Evolutionary conservation across 1,139 yeast genomes (phyloP).

Genomic region (Zygosaccharomyces sapae): DNA sequence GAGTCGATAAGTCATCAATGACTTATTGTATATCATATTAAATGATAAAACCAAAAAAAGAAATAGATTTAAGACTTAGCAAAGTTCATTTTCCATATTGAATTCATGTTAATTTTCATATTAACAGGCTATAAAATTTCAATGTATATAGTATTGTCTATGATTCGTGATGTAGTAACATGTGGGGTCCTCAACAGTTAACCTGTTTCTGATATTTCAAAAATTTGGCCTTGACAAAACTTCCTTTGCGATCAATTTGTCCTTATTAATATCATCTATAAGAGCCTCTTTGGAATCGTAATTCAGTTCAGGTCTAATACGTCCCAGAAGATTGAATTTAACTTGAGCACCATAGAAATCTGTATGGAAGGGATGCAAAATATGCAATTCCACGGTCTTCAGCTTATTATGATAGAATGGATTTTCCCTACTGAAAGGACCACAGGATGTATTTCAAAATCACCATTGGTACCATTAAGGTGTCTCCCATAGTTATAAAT

Average conservation of each 20-base stretch:
- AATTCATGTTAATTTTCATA: no score
- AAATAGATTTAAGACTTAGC: no score
- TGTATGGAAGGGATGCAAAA: slow-evolving; percentile 63
- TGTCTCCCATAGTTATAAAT: slow-evolving; percentile 59
- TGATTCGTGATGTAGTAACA: no score
- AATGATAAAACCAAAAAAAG: no score
- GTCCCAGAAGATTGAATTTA: slow-evolving; percentile 71
- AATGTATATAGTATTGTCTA: no score
- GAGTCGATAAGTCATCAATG: no score
- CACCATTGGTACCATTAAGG: slow-evolving; percentile 40
- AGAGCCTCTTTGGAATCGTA: slow-evolving; percentile 84
- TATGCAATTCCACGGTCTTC: slow-evolving; percentile 80
- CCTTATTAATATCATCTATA: slow-evolving; percentile 77
- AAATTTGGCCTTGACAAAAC: slow-evolving; percentile 37
- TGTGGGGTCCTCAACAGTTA: no score
- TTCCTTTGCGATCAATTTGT: slow-evolving; percentile 62
- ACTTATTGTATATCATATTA: no score
- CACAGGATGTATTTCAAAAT: slow-evolving; percentile 60
- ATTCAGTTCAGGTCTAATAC: slow-evolving; percentile 84
- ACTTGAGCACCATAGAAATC: slow-evolving; percentile 82
- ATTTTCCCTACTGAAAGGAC: slow-evolving; percentile 95
- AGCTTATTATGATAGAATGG: slow-evolving; percentile 73
- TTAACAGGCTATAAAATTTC: no score
- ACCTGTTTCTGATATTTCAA: slow-evolving; percentile 6
- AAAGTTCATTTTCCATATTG: no score